Evolutionary conservation across 805 yeast species (phyloP).

Genomic region (Blastobotrys americana): DNA sequence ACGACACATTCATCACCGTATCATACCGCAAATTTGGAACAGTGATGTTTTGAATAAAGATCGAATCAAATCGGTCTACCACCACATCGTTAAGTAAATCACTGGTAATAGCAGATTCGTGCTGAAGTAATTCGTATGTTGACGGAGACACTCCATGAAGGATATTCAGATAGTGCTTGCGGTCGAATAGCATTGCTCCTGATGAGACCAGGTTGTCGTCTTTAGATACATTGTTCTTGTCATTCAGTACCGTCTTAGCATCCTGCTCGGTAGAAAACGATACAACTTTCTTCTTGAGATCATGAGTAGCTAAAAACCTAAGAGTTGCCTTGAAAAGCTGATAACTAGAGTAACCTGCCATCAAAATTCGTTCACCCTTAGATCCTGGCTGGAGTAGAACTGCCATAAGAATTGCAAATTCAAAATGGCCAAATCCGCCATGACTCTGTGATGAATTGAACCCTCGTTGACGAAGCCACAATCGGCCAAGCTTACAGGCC

Average conservation of each 20-base stretch:
- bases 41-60: constrained; percentile 57
- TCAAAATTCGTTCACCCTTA: constrained; percentile 71
- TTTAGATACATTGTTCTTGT: constrained; percentile 1
- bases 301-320: constrained; percentile 73
- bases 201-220: neutral
- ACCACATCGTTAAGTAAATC: constrained; percentile 67
- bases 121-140: constrained; percentile 54
- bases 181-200: constrained; percentile 14
- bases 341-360: constrained; percentile 86
- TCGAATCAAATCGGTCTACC: constrained; percentile 71
- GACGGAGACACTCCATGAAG: constrained; percentile 72
- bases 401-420: constrained; percentile 74
- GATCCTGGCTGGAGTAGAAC: constrained; percentile 75
- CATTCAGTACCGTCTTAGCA: constrained; percentile 3
- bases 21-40: constrained; percentile 56
- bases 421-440: constrained; percentile 91
- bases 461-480: constrained; percentile 89
- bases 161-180: constrained; percentile 53
- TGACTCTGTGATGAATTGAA: constrained; percentile 53
- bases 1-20: constrained; percentile 46
- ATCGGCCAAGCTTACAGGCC: constrained; percentile 76
- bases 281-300: constrained; percentile 38
- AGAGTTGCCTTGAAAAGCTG: constrained; percentile 88
- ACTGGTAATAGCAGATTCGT: constrained; percentile 63
- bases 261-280: constrained; percentile 13